Base-by-base conservation (phyloP, 306 rosid species). In the Inga leiocalycina region DNA sequence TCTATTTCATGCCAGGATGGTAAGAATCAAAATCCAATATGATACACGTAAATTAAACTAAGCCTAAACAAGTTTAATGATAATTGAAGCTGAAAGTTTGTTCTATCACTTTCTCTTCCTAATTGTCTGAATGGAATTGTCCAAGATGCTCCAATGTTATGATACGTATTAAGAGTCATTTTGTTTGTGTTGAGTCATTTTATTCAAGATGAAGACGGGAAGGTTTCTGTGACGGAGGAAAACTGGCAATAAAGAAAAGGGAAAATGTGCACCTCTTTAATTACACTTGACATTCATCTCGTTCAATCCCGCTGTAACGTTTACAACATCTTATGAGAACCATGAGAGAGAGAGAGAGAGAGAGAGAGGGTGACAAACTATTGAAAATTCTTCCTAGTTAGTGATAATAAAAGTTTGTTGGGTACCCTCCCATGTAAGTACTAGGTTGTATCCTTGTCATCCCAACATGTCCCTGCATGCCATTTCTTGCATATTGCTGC, bases 401-500 rank as follows among this genome's bases (percentile, higher is more conserved):
- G 48, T 39, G 75, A 46, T 72, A 35, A 37, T 79, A 87, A 27
- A 84, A 86, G 77, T 84, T 86, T 37, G 79, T 90, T 71, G 85
- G 88, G 81, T 87, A 86, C 77, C 93, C 93, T 79, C 94, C 93
- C 84, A 74, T 79, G 84, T 89, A 86, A 41, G 87, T 79, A 75
- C 30, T 74, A 3, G 43, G 77, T 24, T 73, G 97, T 39, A 76
- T 64, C 67, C 77, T 81, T 64, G 69, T 4, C 32, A 78, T 70
- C 80, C 84, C 85, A 56, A 64, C 74, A 34, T 92, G 91, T 41
- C 95, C 98, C 41, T 90, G 97, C 91, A 86, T 92, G 65, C 94
- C 94, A 88, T 83, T 86, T 70, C 79, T 87, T 73, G 88, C 88
- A 80, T 89, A 97, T 79, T 92, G 98, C 74, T 94, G 98, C 99